Percentiles rank a stretch among this genome's conserved stretches.
These are phyloP conservation scores for Lizonia empirigonia DNA, from an alignment of 2,329 filamentous ascomycete species.

Conservation along the genomic window DNA sequence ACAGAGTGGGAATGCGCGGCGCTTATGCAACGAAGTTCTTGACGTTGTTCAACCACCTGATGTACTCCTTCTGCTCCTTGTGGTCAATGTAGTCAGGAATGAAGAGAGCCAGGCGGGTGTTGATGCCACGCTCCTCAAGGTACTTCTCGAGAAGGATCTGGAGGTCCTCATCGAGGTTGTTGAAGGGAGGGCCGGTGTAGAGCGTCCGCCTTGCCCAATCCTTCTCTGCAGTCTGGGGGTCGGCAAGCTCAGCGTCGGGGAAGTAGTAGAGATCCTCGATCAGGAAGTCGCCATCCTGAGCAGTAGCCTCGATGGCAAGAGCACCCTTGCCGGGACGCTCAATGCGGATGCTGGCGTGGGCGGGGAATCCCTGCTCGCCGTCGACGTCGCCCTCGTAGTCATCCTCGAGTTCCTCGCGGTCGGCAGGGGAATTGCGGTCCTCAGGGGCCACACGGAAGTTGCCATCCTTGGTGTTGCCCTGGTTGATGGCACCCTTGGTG, in stretches of 20 bases:
- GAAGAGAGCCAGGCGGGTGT: conserved; percentile 83
- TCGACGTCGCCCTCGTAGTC: conserved; percentile 59
- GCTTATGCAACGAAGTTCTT: conserved; percentile 77
- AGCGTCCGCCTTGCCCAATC: conserved; percentile 76
- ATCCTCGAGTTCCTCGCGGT: conserved; percentile 63
- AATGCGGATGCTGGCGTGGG: conserved; percentile 82
- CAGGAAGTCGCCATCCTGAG: conserved; percentile 82
- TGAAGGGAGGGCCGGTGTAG: conserved; percentile 91
- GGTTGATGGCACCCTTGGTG: conserved; percentile 62
- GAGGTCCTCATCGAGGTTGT: conserved; percentile 93
- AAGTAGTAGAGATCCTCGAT: conserved; percentile 93
- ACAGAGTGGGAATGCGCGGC: conserved; percentile 16
- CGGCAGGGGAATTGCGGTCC: conserved; percentile 62
- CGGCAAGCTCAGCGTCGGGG: conserved; percentile 75
- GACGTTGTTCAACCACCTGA: conserved; percentile 84
- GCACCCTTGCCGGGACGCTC: conserved; percentile 87
- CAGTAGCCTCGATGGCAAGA: conserved; percentile 82
- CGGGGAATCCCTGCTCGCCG: conserved; percentile 69
- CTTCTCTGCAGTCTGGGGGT: conserved; percentile 75
- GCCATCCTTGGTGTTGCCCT: conserved; percentile 56
- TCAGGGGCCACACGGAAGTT: conserved; percentile 63
- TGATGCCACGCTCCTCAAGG: conserved; percentile 92
- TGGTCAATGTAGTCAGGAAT: conserved; percentile 95
- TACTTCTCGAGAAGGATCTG: conserved; percentile 91
- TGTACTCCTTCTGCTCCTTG: conserved; percentile 98